Evolutionary conservation across 192 early-diverging fungal species (phyloP).

Genomic region (Blastocladiella britannica): DNA sequence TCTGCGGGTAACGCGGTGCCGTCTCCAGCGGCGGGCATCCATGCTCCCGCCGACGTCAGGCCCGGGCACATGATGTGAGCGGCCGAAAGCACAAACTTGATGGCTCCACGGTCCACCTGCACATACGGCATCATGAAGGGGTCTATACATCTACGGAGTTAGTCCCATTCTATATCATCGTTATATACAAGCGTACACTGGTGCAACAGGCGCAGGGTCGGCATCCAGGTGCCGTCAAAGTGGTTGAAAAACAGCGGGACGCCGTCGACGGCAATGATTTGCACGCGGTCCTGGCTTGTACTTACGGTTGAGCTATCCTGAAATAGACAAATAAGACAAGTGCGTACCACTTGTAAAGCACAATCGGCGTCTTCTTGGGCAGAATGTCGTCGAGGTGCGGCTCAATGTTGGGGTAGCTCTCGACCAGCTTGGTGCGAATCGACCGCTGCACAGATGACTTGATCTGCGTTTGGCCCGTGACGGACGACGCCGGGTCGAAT

Average conservation of each 20-base stretch:
- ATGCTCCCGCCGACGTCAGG: slow-evolving; percentile 77
- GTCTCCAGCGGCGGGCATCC: slow-evolving; percentile 37
- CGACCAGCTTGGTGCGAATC: slow-evolving; percentile 62
- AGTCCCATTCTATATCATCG: too few relatives aligned
- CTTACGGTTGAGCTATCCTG: neutral
- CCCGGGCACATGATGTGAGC: slow-evolving; percentile 99
- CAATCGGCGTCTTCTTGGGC: slow-evolving; percentile 81
- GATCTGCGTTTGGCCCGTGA: slow-evolving; percentile 65
- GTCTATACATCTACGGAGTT: slow-evolving; percentile 21
- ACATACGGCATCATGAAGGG: slow-evolving; percentile 75
- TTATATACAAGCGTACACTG: slow-evolving; percentile 69
- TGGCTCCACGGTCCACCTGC: slow-evolving; percentile 90
- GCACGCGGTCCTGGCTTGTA: slow-evolving; percentile 64
- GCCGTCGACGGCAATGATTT: slow-evolving; percentile 60
- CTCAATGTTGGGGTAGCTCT: slow-evolving; percentile 73
- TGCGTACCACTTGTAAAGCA: slow-evolving; percentile 64
- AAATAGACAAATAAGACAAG: neutral
- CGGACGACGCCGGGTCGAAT: slow-evolving; percentile 53
- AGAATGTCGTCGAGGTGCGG: slow-evolving; percentile 75
- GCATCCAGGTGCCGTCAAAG: slow-evolving; percentile 79
- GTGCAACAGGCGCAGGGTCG: slow-evolving; percentile 70
- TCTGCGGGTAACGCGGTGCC: slow-evolving; percentile 42
- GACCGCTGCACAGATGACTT: slow-evolving; percentile 79
- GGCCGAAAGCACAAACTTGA: slow-evolving; percentile 90
- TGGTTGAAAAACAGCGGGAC: slow-evolving; percentile 84